These are phyloP conservation scores for Mycena filopes DNA, from an alignment of 768 basidiomycete species.

Conservation along the genomic window DNA sequence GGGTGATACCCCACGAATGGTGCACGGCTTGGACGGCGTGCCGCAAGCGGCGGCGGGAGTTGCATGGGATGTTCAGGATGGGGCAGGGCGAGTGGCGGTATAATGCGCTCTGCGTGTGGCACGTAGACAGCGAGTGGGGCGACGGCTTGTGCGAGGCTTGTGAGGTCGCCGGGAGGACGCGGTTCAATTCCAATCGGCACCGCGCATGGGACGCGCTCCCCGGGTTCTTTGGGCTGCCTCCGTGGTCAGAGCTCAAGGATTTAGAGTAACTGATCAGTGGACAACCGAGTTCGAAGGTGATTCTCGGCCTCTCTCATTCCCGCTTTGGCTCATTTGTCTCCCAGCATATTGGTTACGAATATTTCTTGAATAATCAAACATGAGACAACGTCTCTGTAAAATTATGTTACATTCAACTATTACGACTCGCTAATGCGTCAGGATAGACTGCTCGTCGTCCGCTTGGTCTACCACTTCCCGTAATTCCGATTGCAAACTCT, in stretches of 20 bases:
- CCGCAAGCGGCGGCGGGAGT: background rate
- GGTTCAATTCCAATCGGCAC: background rate
- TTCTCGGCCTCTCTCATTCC: background rate
- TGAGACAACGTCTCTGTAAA: no score
- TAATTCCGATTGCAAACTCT: no score
- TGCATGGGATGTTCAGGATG: background rate
- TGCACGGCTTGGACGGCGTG: background rate
- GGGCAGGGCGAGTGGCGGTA: background rate
- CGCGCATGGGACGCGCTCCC: slow-evolving; percentile 8
- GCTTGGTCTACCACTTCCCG: no score
- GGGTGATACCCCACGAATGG: background rate
- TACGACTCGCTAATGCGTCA: no score
- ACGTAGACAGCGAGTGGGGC: background rate
- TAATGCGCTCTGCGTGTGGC: background rate
- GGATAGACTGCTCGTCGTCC: no score
- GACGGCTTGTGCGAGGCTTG: background rate
- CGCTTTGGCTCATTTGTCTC: no score
- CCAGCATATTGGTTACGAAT: no score
- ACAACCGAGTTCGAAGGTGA: no score
- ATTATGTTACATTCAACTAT: no score
- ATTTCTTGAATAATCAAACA: no score
- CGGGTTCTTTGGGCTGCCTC: slow-evolving; percentile 17
- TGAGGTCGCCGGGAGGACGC: background rate
- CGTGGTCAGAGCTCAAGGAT: slow-evolving; percentile 21
- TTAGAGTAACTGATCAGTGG: background rate